Conservation (phyloP, 106 monocot species). For the Dioscorea alata region DNA sequence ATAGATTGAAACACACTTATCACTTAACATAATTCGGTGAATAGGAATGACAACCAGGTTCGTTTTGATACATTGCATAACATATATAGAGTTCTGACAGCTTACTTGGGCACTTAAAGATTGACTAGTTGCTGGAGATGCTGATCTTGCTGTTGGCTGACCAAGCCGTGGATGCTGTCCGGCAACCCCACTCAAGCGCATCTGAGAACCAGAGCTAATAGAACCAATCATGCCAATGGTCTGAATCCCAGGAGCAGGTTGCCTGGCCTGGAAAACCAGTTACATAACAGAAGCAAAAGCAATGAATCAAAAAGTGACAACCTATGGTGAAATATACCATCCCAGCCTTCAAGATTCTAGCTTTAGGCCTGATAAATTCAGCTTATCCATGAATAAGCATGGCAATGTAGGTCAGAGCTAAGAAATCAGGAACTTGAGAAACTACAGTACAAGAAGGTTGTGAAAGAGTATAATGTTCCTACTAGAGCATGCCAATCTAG, state of each 20-base stretch:
- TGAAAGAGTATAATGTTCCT: too few species aligned
- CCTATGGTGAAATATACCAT: too few species aligned
- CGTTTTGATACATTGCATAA: not conserved
- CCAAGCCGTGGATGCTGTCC: conserved; percentile 43
- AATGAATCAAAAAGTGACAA: not conserved
- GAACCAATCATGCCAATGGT: conserved; percentile 61
- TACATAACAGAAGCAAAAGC: not conserved
- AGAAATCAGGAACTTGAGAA: too few species aligned
- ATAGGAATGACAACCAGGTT: not conserved
- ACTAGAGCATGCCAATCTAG: too few species aligned
- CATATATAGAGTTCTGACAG: not conserved
- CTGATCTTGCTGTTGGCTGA: conserved; percentile 30
- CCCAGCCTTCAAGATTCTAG: too few species aligned
- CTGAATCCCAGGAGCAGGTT: conserved; percentile 48
- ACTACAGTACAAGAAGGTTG: too few species aligned
- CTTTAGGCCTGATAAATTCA: too few species aligned
- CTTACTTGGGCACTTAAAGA: conserved; percentile 33
- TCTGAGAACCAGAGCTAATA: conserved; percentile 31
- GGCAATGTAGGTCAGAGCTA: too few species aligned
- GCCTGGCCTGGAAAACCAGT: conserved; percentile 37
- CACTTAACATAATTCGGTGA: not conserved
- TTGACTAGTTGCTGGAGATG: conserved; percentile 30
- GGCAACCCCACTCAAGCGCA: conserved; percentile 32
- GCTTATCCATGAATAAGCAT: too few species aligned
- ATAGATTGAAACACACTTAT: not conserved